Evolutionary conservation across 2,329 filamentous ascomycete species (phyloP).

Genomic region (Pyrenophora seminiperda): DNA sequence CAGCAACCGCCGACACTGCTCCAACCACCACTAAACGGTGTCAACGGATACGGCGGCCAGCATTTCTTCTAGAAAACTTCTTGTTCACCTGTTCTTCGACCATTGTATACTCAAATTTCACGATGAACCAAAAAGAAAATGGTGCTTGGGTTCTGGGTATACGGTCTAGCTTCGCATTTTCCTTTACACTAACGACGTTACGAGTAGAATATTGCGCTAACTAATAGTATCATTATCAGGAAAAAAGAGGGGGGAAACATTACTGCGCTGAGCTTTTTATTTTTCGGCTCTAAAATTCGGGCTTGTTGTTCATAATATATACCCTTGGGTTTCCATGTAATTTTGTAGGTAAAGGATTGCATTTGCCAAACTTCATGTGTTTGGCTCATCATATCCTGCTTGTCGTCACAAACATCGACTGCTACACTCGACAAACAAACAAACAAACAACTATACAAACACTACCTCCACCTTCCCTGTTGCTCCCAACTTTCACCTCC

Average conservation of each 20-base stretch:
- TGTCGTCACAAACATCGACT: too few species aligned
- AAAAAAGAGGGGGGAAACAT: neutral
- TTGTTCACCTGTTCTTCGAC: neutral
- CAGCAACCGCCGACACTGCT: slow-evolving; percentile 29
- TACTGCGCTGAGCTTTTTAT: too few species aligned
- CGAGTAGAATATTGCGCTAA: slow-evolving; percentile 10
- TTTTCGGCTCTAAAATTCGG: too few species aligned
- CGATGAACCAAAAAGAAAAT: neutral
- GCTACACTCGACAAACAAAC: too few species aligned
- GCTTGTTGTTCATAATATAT: slow-evolving; percentile 5
- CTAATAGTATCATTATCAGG: slow-evolving; percentile 1
- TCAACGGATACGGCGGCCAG: slow-evolving; percentile 30
- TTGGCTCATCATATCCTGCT: too few species aligned
- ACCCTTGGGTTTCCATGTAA: slow-evolving; percentile 6
- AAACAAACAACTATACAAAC: too few species aligned
- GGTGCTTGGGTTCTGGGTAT: neutral
- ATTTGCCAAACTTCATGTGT: neutral
- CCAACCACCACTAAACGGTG: slow-evolving; percentile 25
- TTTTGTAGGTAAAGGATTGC: neutral
- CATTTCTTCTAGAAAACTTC: slow-evolving; percentile 22
- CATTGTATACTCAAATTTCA: slow-evolving; percentile 3
- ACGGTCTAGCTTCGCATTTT: neutral
- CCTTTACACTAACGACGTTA: slow-evolving; percentile 11
- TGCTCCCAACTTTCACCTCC: too few species aligned
- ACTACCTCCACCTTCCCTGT: too few species aligned